Base-by-base conservation (phyloP, 2,329 filamentous ascomycete species). In the Aureobasidium sp. region DNA sequence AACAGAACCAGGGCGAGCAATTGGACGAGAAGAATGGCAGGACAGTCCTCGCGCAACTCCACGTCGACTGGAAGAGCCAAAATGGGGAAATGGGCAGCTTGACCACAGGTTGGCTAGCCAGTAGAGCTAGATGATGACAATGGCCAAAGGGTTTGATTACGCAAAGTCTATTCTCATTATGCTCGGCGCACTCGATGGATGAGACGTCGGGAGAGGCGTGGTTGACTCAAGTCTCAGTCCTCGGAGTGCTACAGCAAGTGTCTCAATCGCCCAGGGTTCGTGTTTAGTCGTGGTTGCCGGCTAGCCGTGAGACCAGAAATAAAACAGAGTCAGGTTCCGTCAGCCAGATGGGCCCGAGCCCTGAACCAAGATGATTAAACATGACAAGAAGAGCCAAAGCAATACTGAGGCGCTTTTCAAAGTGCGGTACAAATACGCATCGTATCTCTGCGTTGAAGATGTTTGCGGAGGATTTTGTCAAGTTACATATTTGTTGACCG, bases 1-100 rank as follows among this genome's bases (percentile, higher is more conserved):
- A 85, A 70, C 79, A 85, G 66, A 76, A 82, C 62, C 74, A 77
- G 59, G 71, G 73, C n/a, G 70, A 76, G 45, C 75, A 78, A 44
- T 74, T 74, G 7, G 77, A 75, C 44, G 74, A 75, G 37, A 50
- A 61, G 37, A 74, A 75, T 64, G 77, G 77, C 19, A 78, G 81
- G 64, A 77, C 89, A 40, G 78, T 87, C 22, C 85, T 97, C 70
- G 93, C 92, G 5, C 86, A 94, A 65, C 75, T 97, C 67, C 87
- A 86, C 47, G 89, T 97, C 63, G 88, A 90, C 60, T 99, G 94
- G 94, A 82, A 90, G 65, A 88, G 89, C 40, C 84, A 89, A 64
- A 92, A 97, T 88, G 94, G 94, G 0, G 94, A 93, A 75, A 83
- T 85, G 68, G 94, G 94, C 0, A 92, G 86, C 68, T 78, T 99